Evolutionary conservation across 2,329 filamentous ascomycete species (phyloP).

Genomic region (Arthrinium puccinioides): DNA sequence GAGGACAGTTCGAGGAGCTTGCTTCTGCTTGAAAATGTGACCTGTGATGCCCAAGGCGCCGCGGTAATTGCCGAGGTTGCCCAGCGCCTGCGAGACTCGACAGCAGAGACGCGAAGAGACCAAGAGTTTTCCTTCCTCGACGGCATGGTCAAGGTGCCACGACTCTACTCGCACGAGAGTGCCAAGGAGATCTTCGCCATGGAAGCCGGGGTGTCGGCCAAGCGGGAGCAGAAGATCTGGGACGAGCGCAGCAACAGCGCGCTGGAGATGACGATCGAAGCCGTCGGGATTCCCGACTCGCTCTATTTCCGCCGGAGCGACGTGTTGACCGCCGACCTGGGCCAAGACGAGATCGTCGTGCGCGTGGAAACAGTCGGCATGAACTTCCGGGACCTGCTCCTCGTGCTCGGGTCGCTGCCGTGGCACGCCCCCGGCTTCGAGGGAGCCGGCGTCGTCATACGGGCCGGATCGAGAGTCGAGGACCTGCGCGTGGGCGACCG

Average conservation of each 20-base stretch:
- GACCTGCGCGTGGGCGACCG: slow-evolving; percentile 11
- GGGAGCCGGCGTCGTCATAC: slow-evolving; percentile 14
- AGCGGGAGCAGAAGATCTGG: neutral
- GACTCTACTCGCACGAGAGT: neutral
- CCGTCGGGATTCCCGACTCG: slow-evolving; percentile 1
- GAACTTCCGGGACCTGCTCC: slow-evolving; percentile 10
- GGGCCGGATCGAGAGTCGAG: slow-evolving; percentile 7
- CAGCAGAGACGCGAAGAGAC: neutral
- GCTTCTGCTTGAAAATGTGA: neutral
- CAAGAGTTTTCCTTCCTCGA: neutral
- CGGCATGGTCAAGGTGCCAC: neutral
- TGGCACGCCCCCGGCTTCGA: slow-evolving; percentile 7
- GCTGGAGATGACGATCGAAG: neutral
- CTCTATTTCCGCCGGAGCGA: neutral
- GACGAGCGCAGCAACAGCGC: neutral
- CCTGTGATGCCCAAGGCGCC: neutral
- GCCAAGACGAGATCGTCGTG: slow-evolving; percentile 15
- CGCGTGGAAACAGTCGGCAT: slow-evolving; percentile 11
- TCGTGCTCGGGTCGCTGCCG: slow-evolving; percentile 7
- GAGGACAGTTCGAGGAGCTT: neutral
- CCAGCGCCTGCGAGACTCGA: neutral
- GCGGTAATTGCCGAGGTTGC: neutral
- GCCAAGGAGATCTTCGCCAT: neutral
- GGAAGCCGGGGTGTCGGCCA: neutral
- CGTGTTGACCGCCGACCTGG: slow-evolving; percentile 3